Percentiles rank a stretch among this genome's conserved stretches.
Conservation (phyloP, 306 rosid species). For the Sicyos baderoa region DNA sequence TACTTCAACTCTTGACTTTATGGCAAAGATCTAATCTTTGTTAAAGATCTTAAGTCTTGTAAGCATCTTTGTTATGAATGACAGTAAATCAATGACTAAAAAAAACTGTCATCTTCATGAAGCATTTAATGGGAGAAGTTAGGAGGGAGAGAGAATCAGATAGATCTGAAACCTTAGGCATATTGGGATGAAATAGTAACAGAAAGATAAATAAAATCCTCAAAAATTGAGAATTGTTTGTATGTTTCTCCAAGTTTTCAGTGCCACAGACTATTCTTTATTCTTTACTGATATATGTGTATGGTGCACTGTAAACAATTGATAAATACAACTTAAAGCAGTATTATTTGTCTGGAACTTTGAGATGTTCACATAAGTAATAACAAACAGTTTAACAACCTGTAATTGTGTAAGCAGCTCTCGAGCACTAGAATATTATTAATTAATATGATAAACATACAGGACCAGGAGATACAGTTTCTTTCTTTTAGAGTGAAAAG, state of each 20-base stretch:
- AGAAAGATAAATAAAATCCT: background rate
- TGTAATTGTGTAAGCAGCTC: background rate
- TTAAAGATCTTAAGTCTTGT: background rate
- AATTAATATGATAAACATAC: background rate
- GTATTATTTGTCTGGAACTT: slow-evolving; percentile 10
- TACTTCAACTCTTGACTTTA: background rate
- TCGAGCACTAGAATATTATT: slow-evolving; percentile 1
- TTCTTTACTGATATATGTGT: background rate
- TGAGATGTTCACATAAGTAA: background rate
- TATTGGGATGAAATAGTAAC: background rate
- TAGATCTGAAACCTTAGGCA: background rate
- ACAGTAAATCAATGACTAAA: background rate
- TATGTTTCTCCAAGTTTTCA: background rate
- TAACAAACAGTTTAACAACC: background rate
- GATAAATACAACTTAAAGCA: background rate
- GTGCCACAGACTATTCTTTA: background rate
- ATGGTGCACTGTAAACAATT: background rate
- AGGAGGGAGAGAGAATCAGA: background rate
- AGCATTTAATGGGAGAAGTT: background rate
- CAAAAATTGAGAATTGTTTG: background rate
- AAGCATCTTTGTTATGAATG: slow-evolving; percentile 1
- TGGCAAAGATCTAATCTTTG: slow-evolving; percentile 4
- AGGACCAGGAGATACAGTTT: background rate
- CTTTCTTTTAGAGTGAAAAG: background rate
- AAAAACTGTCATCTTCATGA: background rate